A percentile compares a stretch with the other conserved stretches of the same genome.
Evolutionary conservation across 169 alveolate genomes (phyloP).

Genomic region (Cryptosporidium canis): DNA sequence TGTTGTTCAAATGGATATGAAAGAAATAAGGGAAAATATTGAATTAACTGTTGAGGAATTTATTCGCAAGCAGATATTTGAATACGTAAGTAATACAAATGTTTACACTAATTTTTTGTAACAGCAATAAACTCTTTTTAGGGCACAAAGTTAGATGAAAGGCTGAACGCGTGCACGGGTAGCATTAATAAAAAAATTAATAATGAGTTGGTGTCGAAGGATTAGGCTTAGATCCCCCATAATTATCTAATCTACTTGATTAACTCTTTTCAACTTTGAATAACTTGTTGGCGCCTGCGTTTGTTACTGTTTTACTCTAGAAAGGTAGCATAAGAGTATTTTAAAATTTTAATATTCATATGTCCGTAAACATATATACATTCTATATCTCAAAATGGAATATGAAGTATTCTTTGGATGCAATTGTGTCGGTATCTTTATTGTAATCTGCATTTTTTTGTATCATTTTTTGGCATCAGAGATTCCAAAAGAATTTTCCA

Average conservation of each 20-base stretch:
- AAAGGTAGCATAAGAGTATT: neutral
- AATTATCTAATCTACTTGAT: neutral
- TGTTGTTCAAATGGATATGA: neutral
- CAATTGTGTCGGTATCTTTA: slow-evolving; percentile 45
- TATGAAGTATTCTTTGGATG: slow-evolving; percentile 68
- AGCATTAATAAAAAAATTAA: neutral
- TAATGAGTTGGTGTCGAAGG: neutral
- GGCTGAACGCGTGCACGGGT: neutral
- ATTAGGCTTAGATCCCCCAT: neutral
- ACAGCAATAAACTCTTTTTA: neutral
- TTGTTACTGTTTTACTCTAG: neutral
- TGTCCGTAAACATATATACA: neutral
- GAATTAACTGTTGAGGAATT: slow-evolving; percentile 67
- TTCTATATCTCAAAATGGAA: slow-evolving; percentile 8
- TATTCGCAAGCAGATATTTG: neutral
- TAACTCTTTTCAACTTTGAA: neutral
- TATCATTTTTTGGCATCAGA: slow-evolving; percentile 53
- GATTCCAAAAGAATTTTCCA: slow-evolving; percentile 33
- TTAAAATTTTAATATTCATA: neutral
- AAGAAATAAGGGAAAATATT: neutral
- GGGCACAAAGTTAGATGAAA: slow-evolving; percentile 29
- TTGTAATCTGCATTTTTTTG: slow-evolving; percentile 29
- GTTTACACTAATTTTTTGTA: neutral
- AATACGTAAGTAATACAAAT: slow-evolving; percentile 32
- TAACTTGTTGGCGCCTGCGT: neutral